Evolutionary conservation across 108 stramenopile species (phyloP).

Genomic region (Conticribra guillardii): DNA sequence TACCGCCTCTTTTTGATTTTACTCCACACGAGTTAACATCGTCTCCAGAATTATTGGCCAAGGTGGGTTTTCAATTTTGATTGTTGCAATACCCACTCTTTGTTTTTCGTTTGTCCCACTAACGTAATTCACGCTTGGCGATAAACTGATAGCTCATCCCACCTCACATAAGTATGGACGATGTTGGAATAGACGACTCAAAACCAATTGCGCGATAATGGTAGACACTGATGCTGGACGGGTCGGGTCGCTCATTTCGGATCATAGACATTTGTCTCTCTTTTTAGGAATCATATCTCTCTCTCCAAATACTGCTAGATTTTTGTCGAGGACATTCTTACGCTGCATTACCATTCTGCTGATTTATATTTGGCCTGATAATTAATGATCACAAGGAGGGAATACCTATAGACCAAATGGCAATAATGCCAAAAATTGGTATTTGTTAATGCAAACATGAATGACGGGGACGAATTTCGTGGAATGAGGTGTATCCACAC

Average conservation of each 20-base stretch:
- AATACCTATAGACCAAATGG: too few relatives aligned
- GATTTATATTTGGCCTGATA: too few relatives aligned
- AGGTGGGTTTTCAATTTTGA: conserved; percentile 23
- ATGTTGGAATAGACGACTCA: conserved; percentile 14
- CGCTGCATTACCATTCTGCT: too few relatives aligned
- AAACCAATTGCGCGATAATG: conserved; percentile 20
- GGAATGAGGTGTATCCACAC: neutral
- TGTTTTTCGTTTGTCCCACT: neutral
- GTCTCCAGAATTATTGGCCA: conserved; percentile 69
- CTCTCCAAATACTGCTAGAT: too few relatives aligned
- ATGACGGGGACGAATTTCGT: neutral
- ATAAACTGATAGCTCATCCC: conserved; percentile 21
- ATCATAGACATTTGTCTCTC: neutral
- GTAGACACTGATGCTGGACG: too few relatives aligned
- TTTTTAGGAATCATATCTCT: neutral
- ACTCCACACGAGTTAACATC: conserved; percentile 77
- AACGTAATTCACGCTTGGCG: neutral
- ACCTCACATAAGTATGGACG: conserved; percentile 30
- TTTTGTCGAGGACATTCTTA: too few relatives aligned
- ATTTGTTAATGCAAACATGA: neutral
- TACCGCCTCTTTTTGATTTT: conserved; percentile 92
- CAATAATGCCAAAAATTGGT: too few relatives aligned
- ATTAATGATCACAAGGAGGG: too few relatives aligned
- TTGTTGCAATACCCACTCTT: neutral
- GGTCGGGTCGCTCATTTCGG: neutral